Evolutionary conservation across 139 green algal species (phyloP).

Genomic region (Pleodorina starrii): DNA sequence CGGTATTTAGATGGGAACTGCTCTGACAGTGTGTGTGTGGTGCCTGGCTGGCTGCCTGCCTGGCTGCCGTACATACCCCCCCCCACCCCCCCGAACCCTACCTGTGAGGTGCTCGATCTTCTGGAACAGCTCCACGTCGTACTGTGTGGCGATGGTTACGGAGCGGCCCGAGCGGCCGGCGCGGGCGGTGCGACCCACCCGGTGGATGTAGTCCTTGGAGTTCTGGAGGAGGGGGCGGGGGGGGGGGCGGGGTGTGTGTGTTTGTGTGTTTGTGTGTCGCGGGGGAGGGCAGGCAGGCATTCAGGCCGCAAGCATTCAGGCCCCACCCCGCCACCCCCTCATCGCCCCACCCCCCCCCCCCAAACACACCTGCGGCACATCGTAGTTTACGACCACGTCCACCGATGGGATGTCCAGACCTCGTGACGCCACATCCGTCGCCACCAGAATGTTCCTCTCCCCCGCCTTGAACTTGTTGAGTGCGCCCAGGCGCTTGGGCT

Average conservation of each 20-base stretch:
- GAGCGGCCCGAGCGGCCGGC: conserved; percentile 92
- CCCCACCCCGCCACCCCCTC: background rate
- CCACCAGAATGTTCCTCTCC: conserved; percentile 80
- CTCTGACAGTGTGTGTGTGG: too few species aligned
- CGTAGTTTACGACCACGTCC: conserved; percentile 97
- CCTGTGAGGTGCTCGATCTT: conserved; percentile 95
- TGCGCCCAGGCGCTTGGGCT: conserved; percentile 96
- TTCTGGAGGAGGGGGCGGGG: background rate
- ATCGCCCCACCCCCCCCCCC: background rate
- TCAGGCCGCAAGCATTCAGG: too few species aligned
- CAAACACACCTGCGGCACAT: conserved; percentile 83
- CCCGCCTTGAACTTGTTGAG: conserved; percentile 98
- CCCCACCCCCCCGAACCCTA: background rate
- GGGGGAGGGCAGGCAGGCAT: too few species aligned
- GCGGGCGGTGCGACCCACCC: conserved; percentile 95
- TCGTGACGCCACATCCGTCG: conserved; percentile 92
- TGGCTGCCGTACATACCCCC: too few species aligned
- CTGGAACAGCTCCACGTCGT: conserved; percentile 99
- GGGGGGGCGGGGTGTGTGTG: too few species aligned
- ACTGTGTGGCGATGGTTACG: conserved; percentile 98
- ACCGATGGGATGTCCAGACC: conserved; percentile 97
- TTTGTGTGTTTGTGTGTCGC: too few species aligned
- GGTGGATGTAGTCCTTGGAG: conserved; percentile 93
- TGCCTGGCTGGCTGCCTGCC: too few species aligned
- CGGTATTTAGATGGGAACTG: too few species aligned